A percentile compares a stretch with the other conserved stretches of the same genome.
Evolutionary conservation across 225 moss, liverwort and hornwort genomes (phyloP).

Genomic region (Sphagnum contortum): DNA sequence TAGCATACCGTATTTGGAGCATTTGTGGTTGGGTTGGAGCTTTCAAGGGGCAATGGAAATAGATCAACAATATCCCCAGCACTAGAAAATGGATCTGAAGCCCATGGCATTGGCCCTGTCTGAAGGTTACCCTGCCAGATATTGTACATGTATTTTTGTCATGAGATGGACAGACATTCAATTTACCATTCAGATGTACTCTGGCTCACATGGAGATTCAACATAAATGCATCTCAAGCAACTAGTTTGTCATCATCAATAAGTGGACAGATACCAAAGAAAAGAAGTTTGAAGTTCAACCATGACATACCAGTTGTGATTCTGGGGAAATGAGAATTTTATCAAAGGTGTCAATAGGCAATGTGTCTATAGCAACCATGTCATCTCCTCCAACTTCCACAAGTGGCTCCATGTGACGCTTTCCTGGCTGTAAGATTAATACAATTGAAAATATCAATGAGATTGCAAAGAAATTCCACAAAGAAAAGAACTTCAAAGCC

Average conservation of each 20-base stretch:
- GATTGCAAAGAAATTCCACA: no score
- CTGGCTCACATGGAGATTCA: no score
- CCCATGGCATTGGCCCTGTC: slow-evolving; percentile 11
- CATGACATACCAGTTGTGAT: neutral
- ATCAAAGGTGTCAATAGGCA: slow-evolving; percentile 15
- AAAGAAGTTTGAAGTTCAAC: no score
- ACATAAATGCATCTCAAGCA: no score
- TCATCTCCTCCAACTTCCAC: slow-evolving; percentile 24
- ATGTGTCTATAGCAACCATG: slow-evolving; percentile 20
- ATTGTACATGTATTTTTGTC: neutral
- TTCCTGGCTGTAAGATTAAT: slow-evolving; percentile 21
- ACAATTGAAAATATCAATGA: no score
- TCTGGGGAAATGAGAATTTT: neutral
- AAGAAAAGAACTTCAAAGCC: no score
- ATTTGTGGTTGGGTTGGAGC: slow-evolving; percentile 10
- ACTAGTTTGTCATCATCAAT: no score
- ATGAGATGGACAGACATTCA: no score
- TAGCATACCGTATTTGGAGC: slow-evolving; percentile 11
- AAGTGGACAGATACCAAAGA: no score
- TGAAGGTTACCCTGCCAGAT: slow-evolving; percentile 13
- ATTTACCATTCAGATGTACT: no score
- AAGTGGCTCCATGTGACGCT: slow-evolving; percentile 20
- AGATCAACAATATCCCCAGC: slow-evolving; percentile 21
- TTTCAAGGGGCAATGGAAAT: slow-evolving; percentile 36
- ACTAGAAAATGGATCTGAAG: slow-evolving; percentile 11